A percentile compares a stretch with the other conserved stretches of the same genome.
These are phyloP conservation scores for Veloboletus limbatus DNA, from an alignment of 1,284 basidiomycete genomes.

Conservation along the genomic window DNA sequence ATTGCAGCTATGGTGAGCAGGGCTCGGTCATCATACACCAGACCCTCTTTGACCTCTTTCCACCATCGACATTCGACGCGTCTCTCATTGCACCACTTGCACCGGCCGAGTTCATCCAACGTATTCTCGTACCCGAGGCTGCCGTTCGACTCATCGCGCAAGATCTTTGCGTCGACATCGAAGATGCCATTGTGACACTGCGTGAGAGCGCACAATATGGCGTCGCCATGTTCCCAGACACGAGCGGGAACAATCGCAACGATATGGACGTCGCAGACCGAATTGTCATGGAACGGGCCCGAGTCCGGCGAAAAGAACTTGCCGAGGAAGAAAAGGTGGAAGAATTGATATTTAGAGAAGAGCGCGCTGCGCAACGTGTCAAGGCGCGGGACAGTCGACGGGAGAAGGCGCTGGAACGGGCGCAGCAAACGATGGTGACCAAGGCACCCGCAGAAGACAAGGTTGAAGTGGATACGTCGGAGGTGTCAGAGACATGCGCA, in stretches of 20 bases:
- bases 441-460: slow-evolving; percentile 6
- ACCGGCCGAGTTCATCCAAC: slow-evolving; percentile 67
- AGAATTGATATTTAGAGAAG: slow-evolving; percentile 34
- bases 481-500: slow-evolving; percentile 11
- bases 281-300: slow-evolving; percentile 67
- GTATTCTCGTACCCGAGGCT: slow-evolving; percentile 72
- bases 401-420: slow-evolving; percentile 21
- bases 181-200: slow-evolving; percentile 56
- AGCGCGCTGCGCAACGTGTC: slow-evolving; percentile 27
- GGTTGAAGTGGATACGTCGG: not conserved
- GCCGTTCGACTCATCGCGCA: slow-evolving; percentile 70
- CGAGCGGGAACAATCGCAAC: slow-evolving; percentile 45
- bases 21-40: slow-evolving; percentile 76
- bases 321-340: slow-evolving; percentile 54
- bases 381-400: slow-evolving; percentile 27
- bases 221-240: slow-evolving; percentile 72
- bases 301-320: slow-evolving; percentile 56
- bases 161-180: slow-evolving; percentile 49
- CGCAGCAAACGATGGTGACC: slow-evolving; percentile 15
- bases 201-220: slow-evolving; percentile 74
- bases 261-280: slow-evolving; percentile 49
- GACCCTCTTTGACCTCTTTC: slow-evolving; percentile 71
- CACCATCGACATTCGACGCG: slow-evolving; percentile 53
- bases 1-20: slow-evolving; percentile 70
- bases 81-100: slow-evolving; percentile 57